Base-by-base conservation (phyloP, 805 yeast species). In the Ogataea siamensis region DNA sequence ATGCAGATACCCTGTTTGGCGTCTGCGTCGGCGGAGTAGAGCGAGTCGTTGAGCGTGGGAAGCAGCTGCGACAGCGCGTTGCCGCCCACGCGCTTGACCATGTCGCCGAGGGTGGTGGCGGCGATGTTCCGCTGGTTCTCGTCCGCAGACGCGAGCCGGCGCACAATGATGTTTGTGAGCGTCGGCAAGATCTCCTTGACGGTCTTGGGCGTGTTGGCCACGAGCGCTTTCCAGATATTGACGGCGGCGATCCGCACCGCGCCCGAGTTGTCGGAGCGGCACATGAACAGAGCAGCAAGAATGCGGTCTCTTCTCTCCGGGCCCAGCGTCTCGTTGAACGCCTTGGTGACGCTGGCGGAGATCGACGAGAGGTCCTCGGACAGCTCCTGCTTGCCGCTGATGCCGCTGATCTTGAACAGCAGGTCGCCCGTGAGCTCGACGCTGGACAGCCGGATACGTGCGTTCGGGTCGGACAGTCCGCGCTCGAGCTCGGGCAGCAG, bases 1-100 rank as follows among this genome's bases (percentile, higher is more conserved):
- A 91, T 79, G 70, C 99, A 93, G 35, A 93, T 87, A 70, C 99
- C 99, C 67, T 89, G 95, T 58, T 85, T 86, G 24, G 95, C 83
- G 57, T 83, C 93, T n/a, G 85, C 67, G 53, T 84, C 93, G n/a
- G 71, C 66, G 11, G 68, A 55, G 37, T 68, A 58, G 46, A 84
- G 65, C 1, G 87, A 74, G 26, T 73, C 75, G 49, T 86, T 83
- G 51, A 91, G 68, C 4, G 94, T 83, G 28, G 99, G 99, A 43
- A 93, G 68, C 45, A 93, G 66, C 57, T 85, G 87, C 2, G 87
- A 69, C 46, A 93, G 72, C 0, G 96, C 94, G 51, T 82, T 82
- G 19, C 87, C 78, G 44, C 97, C 97, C 40, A 88, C 96, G 55
- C 99, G 76, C 55, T 91, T 86, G 30, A 88, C 96, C 68, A 89